Conservation (phyloP, 2,329 filamentous ascomycete genomes). For the Geoglossum cookeanum region DNA sequence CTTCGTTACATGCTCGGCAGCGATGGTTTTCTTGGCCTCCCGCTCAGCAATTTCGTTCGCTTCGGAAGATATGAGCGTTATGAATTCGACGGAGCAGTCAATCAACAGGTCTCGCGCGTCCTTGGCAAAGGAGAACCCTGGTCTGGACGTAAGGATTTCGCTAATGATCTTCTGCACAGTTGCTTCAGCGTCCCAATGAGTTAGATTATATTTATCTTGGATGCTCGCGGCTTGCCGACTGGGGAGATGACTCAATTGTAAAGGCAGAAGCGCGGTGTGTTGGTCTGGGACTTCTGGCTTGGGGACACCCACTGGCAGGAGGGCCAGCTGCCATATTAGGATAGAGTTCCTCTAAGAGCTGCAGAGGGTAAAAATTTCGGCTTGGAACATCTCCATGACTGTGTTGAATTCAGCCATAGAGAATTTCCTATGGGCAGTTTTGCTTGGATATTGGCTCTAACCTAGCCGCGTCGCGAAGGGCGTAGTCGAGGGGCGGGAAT, state of each 20-base stretch:
- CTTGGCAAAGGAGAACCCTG: conserved; percentile 75
- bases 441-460: neutral
- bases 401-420: neutral
- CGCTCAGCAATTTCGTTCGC: conserved; percentile 98
- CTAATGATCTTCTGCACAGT: conserved; percentile 72
- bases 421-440: neutral
- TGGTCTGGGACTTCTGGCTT: too few relatives aligned
- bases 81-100: conserved; percentile 98
- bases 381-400: neutral
- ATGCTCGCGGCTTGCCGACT: too few relatives aligned
- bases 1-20: conserved; percentile 92
- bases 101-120: conserved; percentile 90
- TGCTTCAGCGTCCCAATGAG: conserved; percentile 23
- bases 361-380: neutral
- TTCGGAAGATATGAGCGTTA: conserved; percentile 94
- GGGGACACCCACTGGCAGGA: too few relatives aligned
- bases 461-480: neutral
- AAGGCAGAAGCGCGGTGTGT: too few relatives aligned
- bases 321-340: neutral
- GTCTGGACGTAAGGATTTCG: conserved; percentile 66
- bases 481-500: conserved; percentile 3
- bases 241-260: too few relatives aligned
- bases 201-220: neutral
- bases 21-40: conserved; percentile 97
- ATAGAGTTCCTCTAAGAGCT: neutral